These are phyloP conservation scores for Botrytis galanthina DNA, from an alignment of 2,329 filamentous ascomycete species.

Conservation along the genomic window DNA sequence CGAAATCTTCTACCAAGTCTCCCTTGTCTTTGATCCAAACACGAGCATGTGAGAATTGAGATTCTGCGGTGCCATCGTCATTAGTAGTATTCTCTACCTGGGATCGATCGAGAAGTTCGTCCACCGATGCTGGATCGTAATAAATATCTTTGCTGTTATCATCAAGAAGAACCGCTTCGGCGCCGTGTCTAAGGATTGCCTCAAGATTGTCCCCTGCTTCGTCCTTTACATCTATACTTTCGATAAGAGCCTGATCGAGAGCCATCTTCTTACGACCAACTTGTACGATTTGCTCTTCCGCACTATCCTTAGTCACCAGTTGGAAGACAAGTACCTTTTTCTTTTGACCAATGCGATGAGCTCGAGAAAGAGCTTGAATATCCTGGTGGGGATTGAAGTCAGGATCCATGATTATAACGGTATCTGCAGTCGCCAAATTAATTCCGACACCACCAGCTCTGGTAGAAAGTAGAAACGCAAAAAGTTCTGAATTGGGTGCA, in stretches of 20 bases:
- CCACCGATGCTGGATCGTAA: conserved; percentile 80
- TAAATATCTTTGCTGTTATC: conserved; percentile 69
- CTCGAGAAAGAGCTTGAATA: conserved; percentile 89
- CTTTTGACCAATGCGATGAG: conserved; percentile 93
- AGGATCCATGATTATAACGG: conserved; percentile 79
- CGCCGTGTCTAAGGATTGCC: conserved; percentile 83
- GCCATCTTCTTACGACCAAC: conserved; percentile 95
- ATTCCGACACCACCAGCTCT: conserved; percentile 95
- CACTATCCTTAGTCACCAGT: conserved; percentile 82
- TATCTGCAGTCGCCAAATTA: conserved; percentile 94
- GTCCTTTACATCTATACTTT: conserved; percentile 83
- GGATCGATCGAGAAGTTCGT: conserved; percentile 84
- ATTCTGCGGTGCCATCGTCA: conserved; percentile 64
- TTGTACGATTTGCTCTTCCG: conserved; percentile 94
- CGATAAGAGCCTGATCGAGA: conserved; percentile 90
- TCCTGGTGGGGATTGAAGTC: conserved; percentile 76
- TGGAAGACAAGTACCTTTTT: conserved; percentile 96
- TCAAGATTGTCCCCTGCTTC: conserved; percentile 77
- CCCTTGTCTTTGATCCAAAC: conserved; percentile 87
- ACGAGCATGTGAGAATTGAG: conserved; percentile 83
- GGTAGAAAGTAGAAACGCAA: conserved; percentile 90
- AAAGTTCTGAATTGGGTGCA: conserved; percentile 74
- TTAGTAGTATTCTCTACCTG: conserved; percentile 70
- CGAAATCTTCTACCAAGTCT: conserved; percentile 61
- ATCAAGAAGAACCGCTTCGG: conserved; percentile 80